Base-by-base conservation (phyloP, 345 rosid genomes). In the Corchorus olitorius region DNA sequence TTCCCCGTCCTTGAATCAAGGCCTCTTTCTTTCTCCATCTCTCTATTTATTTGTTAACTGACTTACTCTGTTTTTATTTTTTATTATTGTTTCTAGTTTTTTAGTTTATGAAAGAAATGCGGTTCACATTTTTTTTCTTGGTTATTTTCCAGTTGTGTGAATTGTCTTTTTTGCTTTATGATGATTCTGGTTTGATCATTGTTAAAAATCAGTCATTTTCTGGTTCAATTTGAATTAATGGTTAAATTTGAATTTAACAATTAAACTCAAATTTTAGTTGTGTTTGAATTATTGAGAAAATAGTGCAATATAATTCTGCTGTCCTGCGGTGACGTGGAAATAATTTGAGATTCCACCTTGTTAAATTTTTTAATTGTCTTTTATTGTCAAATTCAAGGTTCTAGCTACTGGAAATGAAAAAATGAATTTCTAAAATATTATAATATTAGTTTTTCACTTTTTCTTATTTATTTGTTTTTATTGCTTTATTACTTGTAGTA, bases 1-100 rank as follows among this genome's bases (percentile, higher is more conserved):
- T 50, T 90, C 91, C 15, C 88, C 90, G 81, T 80, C 92, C 16
- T 80, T 88, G 76, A 86, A 73, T 67, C 89, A 87, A 86, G 95
- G 97, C 89, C 35, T 20, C 15, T 55, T 75, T 75, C 35, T 79
- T n/a, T 15, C 43, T 20, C 55, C 74, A n/a, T 72, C 37, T 15
- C 19, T 70, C 73, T 73, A 11, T 34, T 27, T 65, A 56, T 48
- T 77, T 48, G 45, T 76, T 27, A 27, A 27, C 27, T 27, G 27
- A 27, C 27, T 62, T 35, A 15, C 63, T 37, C 49, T 76, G 39
- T 72, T 70, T 78, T 63, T 66, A 14, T 37, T 52, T 46, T 27
- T 75, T 14, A 49, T 62, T 27, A 12, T 58, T 58, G 13, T 68
- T 19, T 59, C 5, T 20, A 6, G 45, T 49, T 4, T 59, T 61